Evolutionary conservation across 768 basidiomycete species (phyloP), one percentile per base, ranked within the genome.

Genomic region (Pisolithus tinctorius): DNA sequence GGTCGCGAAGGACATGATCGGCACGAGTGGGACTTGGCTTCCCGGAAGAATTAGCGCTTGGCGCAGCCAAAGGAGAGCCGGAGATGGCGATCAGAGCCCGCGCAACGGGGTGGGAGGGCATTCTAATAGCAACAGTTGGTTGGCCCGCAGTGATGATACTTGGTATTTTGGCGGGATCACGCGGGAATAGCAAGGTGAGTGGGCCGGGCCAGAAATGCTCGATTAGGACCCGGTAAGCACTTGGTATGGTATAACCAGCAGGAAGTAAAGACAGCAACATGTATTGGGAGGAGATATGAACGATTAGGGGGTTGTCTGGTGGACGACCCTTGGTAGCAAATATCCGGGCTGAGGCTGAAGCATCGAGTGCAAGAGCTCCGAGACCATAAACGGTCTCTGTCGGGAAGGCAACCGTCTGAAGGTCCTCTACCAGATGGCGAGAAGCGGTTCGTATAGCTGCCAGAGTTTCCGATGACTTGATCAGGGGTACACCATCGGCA

Each of bases 321-420:
- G 96, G 96, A 48, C 96, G 79, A 37, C 93, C 90, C 63, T 99
- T 99, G 47, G 86, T 86, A 16, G 78, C 67, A 68, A 93, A 99
- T 60, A 99, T 93, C 59, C 76, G 77, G 2, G 76, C 63, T 5
- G 82, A 79, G 2, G 94, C 92, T 14, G 68, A 56, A 7, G 77
- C 56, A 59, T 82, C 71, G 42, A 92, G 70, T 0, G 95, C 93
- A 20, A 84, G 70, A 0, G 93, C 96, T 27, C 89, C 96, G n/a
- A 99, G 82, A 1, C 96, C 96, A 68, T 98, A 99, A 10, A 99
- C 96, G 0, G 96, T 98, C 69, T 99, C 96, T 29, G 96, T 97
- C 0, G 96, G 95, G 63, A 99, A 89, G 0, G 86, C 94, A 50
- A 98, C 86, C 20, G 80, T 74, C 51, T 80, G 72, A 14, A 67